Base-by-base conservation (phyloP, 352 stramenopile genomes). In the Phytopythium helicoides region DNA sequence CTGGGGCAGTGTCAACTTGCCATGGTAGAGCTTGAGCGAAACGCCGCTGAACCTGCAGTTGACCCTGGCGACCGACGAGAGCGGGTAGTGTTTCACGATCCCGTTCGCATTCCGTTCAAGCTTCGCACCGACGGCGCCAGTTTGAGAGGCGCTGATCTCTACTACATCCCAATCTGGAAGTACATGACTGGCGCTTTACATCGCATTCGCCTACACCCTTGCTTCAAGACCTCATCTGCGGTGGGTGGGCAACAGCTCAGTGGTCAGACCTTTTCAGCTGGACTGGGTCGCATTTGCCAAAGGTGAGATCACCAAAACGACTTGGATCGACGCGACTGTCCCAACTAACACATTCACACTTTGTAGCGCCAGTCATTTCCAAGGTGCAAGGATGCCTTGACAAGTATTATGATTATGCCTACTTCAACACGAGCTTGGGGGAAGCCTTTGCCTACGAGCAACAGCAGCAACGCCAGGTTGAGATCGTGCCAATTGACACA, bases 341-440 rank as follows among this genome's bases (percentile, higher is more conserved):
- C 26, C 11, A 7, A 16, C n/a, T 47, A 8, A 23, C 35, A n/a
- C n/a, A n/a, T n/a, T n/a, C n/a, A n/a, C n/a, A n/a, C n/a, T n/a
- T n/a, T n/a, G n/a, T n/a, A 80, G 80, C 82, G 3, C 80, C 80
- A 16, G 62, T 87, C 9, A 69, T 91, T 46, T 79, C 71, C 16
- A 85, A 88, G 58, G 78, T 93, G n/a, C 77, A 76, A 4, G 82
- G 80, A 1, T 93, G 82, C 44, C 86, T 93, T 42, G 80, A 93
- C 56, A 73, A 78, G 22, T 93, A 87, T 55, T 90, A 73, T 38
- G 64, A 67, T 52, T 31, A 62, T 15, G 36, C 61, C 7, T 45
- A 61, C 22, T 16, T 48, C 16, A 40, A 52, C 31, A 42, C 39
- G 14, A 48, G 31, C 37, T 51, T 44, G 7, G 47, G 46, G 11